Conservation (phyloP, 306 rosid genomes). For the Heteromeles arbutifolia region DNA sequence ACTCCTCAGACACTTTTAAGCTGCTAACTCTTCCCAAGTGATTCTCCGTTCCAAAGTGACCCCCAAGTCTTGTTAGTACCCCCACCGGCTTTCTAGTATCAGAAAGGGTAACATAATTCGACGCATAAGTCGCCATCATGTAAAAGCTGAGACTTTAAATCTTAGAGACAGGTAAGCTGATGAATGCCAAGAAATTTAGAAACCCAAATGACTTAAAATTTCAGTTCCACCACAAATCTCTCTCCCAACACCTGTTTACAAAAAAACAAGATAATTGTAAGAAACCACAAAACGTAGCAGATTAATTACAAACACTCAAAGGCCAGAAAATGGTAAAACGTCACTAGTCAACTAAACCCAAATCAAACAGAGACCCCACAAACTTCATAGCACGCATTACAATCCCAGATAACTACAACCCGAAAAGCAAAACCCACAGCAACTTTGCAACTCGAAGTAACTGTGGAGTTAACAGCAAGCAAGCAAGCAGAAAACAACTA, state of each 20-base stretch:
- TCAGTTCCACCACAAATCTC: constrained; percentile 22
- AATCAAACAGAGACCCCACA: not conserved
- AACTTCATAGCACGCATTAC: not conserved
- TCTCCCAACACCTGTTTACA: constrained; percentile 38
- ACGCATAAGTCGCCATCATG: constrained; percentile 54
- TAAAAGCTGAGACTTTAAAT: constrained; percentile 13
- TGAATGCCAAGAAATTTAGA: not conserved
- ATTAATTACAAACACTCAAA: not conserved
- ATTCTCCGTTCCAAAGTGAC: constrained; percentile 41
- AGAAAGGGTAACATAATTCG: constrained; percentile 44
- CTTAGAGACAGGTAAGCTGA: constrained; percentile 10
- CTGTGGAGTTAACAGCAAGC: not conserved
- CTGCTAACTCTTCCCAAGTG: constrained; percentile 29
- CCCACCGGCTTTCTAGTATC: constrained; percentile 56
- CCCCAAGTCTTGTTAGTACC: constrained; percentile 45
- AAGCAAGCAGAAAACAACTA: not conserved
- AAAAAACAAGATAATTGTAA: not conserved
- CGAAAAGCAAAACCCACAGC: not conserved
- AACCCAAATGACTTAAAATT: constrained; percentile 21
- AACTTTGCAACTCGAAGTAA: not conserved
- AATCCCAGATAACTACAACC: not conserved
- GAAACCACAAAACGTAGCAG: not conserved
- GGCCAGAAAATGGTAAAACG: not conserved
- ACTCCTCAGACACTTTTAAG: constrained; percentile 34
- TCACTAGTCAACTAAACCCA: not conserved